Base-by-base conservation (phyloP, 768 basidiomycete genomes). In the Lactarius hatsudake region DNA sequence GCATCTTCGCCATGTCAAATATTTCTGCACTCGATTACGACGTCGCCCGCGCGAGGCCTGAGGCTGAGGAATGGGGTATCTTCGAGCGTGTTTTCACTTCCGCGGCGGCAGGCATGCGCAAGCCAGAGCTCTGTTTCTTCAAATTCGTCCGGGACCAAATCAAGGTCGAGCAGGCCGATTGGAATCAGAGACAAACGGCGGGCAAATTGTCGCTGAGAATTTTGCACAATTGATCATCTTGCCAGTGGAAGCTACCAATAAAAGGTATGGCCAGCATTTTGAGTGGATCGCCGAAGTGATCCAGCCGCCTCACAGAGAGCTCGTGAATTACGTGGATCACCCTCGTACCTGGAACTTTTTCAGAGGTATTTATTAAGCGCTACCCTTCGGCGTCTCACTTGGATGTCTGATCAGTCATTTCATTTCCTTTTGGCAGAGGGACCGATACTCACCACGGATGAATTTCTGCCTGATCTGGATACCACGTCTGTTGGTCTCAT, bases 191-290 rank as follows among this genome's bases (percentile, higher is more conserved):
- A 86, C 84, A 0, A 77, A 79, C 43, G 73, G 64, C 18, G 80
- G 82, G 28, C 70, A 79, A 1, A 70, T 75, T 20, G 69, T 85
- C 23, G 69, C 77, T 36, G 85, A 87, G 72, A 86, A 87, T 70
- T 86, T 86, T 64, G 80, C 85, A 5, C 85, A 87, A 68, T 79
- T 88, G 8, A 75, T 88, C 7, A 84, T 87, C 45, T 74, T 85
- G n/a, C n/a, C n/a, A n/a, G n/a, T n/a, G 17, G 86, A 88, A 63
- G 76, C 79, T 1, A 86, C 84, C 0, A 70, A 74, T 6, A 77
- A 86, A 70, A 73, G 69, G 84, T 83, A 66, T 61, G 77, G 69
- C 0, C 15, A 6, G 26, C 26, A 2, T 32, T 32, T 7, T 6
- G 17, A 51, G 54, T 32, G 17, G 30, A 2, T 23, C 23, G 3